Percentiles rank a stretch among this genome's conserved stretches.
These are phyloP conservation scores for Apiospora malaysiana DNA, from an alignment of 2,329 filamentous ascomycete genomes.

Conservation along the genomic window DNA sequence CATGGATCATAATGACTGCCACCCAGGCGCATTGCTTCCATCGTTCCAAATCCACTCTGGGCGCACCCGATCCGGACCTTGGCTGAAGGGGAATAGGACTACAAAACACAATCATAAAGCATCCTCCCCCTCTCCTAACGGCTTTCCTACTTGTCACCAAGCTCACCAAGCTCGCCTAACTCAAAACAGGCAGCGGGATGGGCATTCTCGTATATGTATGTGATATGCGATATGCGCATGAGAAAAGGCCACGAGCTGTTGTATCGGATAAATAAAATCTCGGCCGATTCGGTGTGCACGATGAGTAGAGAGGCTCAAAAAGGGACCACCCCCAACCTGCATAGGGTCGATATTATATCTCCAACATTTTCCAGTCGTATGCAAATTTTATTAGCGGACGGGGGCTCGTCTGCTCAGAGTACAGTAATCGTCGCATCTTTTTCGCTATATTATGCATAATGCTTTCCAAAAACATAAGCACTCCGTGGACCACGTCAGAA, in stretches of 20 bases:
- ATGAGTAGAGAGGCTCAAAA: not conserved
- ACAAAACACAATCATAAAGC: not conserved
- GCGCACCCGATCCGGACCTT: not conserved
- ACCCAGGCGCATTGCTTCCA: not conserved
- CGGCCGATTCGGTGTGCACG: not conserved
- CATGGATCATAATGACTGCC: not conserved
- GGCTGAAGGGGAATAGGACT: not conserved
- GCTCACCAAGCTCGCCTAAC: too few relatives aligned
- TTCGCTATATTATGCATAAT: not conserved
- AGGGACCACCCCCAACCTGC: not conserved
- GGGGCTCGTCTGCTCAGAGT: not conserved
- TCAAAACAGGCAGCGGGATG: not conserved
- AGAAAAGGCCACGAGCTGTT: not conserved
- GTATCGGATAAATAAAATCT: not conserved
- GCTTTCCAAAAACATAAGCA: not conserved
- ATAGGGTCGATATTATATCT: not conserved
- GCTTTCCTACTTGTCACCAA: not conserved
- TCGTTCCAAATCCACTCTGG: not conserved
- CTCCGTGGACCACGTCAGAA: not conserved
- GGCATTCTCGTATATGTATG: not conserved
- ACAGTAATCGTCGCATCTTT: not conserved
- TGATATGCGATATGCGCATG: not conserved
- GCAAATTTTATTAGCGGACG: not conserved
- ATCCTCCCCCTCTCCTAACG: not conserved
- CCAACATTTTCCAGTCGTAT: not conserved